Percentiles rank a stretch among this genome's conserved stretches.
phyloP scores from a whole-genome alignment of 1,139 yeast species.

The Saccharomycopsis hybrid region DNA sequence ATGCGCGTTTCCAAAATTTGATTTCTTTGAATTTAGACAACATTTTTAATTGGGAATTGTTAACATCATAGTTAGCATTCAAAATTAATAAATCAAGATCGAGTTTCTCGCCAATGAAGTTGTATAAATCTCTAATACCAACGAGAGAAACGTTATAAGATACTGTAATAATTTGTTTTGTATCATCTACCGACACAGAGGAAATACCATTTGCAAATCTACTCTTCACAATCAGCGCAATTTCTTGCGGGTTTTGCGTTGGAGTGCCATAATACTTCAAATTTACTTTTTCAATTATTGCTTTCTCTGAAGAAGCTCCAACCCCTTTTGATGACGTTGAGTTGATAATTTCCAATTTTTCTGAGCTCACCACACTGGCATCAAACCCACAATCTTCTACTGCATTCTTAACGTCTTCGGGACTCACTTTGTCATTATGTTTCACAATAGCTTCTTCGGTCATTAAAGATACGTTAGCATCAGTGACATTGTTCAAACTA shows the following conservation, averaged over 20 bases:
- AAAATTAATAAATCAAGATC: conserved; percentile 21
- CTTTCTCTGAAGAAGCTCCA: background rate
- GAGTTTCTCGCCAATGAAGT: conserved; percentile 30
- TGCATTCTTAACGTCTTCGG: conserved; percentile 36
- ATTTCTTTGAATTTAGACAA: conserved; percentile 69
- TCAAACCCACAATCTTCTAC: conserved; percentile 79
- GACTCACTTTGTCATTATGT: conserved; percentile 35
- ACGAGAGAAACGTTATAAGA: conserved; percentile 31
- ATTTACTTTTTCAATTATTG: conserved; percentile 1
- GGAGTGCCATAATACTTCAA: conserved; percentile 14
- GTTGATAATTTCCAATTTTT: background rate
- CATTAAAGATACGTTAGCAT: conserved; percentile 58
- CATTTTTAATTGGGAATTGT: conserved; percentile 59
- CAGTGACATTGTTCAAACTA: conserved; percentile 32
- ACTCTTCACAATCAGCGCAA: background rate
- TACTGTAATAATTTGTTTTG: conserved; percentile 22
- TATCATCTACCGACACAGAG: background rate
- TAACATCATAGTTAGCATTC: conserved; percentile 33
- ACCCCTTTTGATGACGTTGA: background rate
- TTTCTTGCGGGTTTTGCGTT: background rate
- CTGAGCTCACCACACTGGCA: conserved; percentile 33
- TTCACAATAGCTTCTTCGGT: conserved; percentile 64
- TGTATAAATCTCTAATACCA: conserved; percentile 41
- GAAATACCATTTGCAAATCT: conserved; percentile 7
- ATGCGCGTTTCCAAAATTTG: conserved; percentile 55